Percentiles rank a stretch among this genome's conserved stretches.
These are phyloP conservation scores for Mallotus nudiflorus DNA, from an alignment of 345 rosid species.

Conservation along the genomic window DNA sequence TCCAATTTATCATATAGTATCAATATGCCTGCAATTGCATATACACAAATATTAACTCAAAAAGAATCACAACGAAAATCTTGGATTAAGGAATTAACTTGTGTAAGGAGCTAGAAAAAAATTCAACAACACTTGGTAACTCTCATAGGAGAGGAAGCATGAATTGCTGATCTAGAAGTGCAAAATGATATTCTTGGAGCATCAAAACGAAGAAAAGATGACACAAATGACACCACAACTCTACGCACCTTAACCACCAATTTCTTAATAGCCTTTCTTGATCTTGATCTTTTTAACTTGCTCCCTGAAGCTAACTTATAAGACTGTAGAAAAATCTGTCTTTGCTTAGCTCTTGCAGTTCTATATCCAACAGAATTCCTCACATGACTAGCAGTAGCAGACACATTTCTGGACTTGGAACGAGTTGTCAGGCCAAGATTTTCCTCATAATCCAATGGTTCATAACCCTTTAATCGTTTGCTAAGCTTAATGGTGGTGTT, in stretches of 20 bases:
- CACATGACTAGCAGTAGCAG: slow-evolving; percentile 10
- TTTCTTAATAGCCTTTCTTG: slow-evolving; percentile 30
- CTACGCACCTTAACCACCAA: slow-evolving; percentile 37
- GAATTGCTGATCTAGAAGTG: slow-evolving; percentile 30
- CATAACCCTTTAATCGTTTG: slow-evolving; percentile 14
- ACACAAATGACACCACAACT: slow-evolving; percentile 29
- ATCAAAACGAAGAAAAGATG: slow-evolving; percentile 17
- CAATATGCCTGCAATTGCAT: too few species aligned
- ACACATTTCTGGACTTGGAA: slow-evolving; percentile 23
- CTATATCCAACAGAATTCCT: slow-evolving; percentile 31
- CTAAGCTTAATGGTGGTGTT: slow-evolving; percentile 6
- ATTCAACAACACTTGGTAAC: background rate
- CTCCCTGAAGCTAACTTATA: slow-evolving; percentile 40
- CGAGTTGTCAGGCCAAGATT: slow-evolving; percentile 3
- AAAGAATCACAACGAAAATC: too few species aligned
- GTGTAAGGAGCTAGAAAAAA: too few species aligned
- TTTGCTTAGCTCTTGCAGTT: slow-evolving; percentile 41
- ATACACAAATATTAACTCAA: too few species aligned
- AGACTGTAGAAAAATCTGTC: slow-evolving; percentile 47
- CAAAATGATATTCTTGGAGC: slow-evolving; percentile 33
- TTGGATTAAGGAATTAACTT: too few species aligned
- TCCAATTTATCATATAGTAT: too few species aligned
- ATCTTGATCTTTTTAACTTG: slow-evolving; percentile 20
- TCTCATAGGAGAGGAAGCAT: slow-evolving; percentile 19
- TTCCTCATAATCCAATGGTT: slow-evolving; percentile 6